A percentile compares a stretch with the other conserved stretches of the same genome.
Conservation (phyloP, 306 rosid genomes). For the Arachis stenosperma region DNA sequence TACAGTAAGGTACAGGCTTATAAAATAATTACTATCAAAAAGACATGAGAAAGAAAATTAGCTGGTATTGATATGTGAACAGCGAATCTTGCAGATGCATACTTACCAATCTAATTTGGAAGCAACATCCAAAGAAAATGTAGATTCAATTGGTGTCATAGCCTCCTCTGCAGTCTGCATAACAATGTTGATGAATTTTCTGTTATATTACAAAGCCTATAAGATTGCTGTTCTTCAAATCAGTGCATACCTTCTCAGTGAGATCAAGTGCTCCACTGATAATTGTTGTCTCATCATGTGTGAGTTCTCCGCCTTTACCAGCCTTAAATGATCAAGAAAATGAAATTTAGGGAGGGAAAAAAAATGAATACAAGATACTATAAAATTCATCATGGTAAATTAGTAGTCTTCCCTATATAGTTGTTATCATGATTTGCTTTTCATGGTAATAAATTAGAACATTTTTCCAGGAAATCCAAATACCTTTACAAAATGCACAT, state of each 20-base stretch:
- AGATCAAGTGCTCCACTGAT: conserved; percentile 96
- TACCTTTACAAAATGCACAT: conserved; percentile 37
- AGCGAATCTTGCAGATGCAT: conserved; percentile 28
- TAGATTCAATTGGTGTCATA: conserved; percentile 96
- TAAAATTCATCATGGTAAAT: conserved; percentile 20
- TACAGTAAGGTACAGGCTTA: conserved; percentile 3
- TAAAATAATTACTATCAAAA: neutral
- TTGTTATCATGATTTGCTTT: conserved; percentile 1
- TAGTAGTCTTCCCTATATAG: conserved; percentile 12
- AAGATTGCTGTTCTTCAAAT: conserved; percentile 19
- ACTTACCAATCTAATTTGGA: conserved; percentile 95
- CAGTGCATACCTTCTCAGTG: conserved; percentile 70
- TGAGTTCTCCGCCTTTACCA: conserved; percentile 97
- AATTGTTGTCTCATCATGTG: conserved; percentile 92
- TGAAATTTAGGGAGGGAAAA: conserved; percentile 12
- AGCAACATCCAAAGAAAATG: conserved; percentile 89
- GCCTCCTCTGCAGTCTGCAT: conserved; percentile 97
- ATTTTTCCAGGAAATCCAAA: conserved; percentile 28
- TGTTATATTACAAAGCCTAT: conserved; percentile 30
- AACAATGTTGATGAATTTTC: conserved; percentile 29
- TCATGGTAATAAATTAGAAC: conserved; percentile 6
- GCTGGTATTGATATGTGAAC: conserved; percentile 20
- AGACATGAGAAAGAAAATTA: conserved; percentile 10
- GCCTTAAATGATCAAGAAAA: conserved; percentile 58
- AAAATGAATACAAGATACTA: conserved; percentile 7